Base-by-base conservation (phyloP, 2,329 filamentous ascomycete species). In the Hypoxylon sp. region DNA sequence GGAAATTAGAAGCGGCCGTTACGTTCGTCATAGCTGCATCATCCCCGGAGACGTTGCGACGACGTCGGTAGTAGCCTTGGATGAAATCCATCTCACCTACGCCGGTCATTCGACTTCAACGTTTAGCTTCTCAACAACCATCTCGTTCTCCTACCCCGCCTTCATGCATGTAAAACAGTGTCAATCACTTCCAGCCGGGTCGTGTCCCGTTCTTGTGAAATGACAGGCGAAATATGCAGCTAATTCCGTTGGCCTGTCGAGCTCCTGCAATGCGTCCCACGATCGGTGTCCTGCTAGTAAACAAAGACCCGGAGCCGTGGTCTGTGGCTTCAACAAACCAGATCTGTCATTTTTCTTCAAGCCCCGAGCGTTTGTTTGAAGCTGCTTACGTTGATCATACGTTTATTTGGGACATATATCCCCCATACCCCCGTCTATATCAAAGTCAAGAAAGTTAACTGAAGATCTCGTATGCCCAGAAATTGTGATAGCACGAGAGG, bases 91-190 rank as follows among this genome's bases (percentile, higher is more conserved):
- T 27, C 37, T 67, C 56, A 56, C 27, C 21, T 48, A 55, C 52
- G 29, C 41, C 52, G 32, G 61, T 62, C 59, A 45, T 63, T 63
- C 45, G 64, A 52, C 52, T 48, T 52, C 62, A 34, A 58, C 59
- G 41, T 43, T 53, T 48, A 30, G 23, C 45, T 41, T 30, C 43
- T 59, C 60, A 61, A 61, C 66, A 27, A 61, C 56, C 52, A 46
- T 43, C 52, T 37, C 39, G 25, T 43, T 55, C 52, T 9, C 61
- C 45, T 61, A 63, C 66, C 67, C 67, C 63, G 52, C 63, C 61
- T 39, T 56, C 46, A 66, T 67, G 68, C 65, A 71, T 69, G 53
- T 71, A 65, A 71, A 67, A 68, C 61, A 65, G 39, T 54, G 51
- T 52, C 61, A 63, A 65, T 69, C 65, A 63, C 58, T 61, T 61